phyloP scores from a whole-genome alignment of 1,139 yeast species.

The Pichia terricola region DNA sequence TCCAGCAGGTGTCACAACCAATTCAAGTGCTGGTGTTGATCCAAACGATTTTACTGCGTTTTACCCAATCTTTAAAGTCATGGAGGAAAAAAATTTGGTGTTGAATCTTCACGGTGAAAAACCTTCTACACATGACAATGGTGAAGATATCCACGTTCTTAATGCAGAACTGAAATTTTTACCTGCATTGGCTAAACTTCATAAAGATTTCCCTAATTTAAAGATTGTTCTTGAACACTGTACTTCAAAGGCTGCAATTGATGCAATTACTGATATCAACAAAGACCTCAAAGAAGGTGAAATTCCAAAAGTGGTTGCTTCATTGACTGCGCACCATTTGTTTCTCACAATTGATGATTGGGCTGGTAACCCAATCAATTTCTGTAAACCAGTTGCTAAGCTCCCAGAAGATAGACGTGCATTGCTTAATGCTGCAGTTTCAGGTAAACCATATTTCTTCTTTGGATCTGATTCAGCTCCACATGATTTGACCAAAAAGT shows the following conservation, averaged over 20 bases:
- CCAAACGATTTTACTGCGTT: conserved; percentile 83
- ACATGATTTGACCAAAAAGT: conserved; percentile 73
- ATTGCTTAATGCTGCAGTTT: conserved; percentile 75
- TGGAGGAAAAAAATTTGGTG: conserved; percentile 69
- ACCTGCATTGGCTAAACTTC: conserved; percentile 81
- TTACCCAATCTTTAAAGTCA: conserved; percentile 80
- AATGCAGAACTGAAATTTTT: conserved; percentile 90
- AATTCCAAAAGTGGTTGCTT: conserved; percentile 64
- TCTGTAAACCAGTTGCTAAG: conserved; percentile 97
- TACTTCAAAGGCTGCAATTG: conserved; percentile 82
- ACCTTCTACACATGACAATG: conserved; percentile 43
- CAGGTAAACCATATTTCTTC: conserved; percentile 88
- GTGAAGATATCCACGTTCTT: conserved; percentile 60
- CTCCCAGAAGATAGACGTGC: conserved; percentile 78
- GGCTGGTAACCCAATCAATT: conserved; percentile 94
- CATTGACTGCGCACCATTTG: conserved; percentile 93
- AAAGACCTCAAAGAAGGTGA: conserved; percentile 34
- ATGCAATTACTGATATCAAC: conserved; percentile 64
- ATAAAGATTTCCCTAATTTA: conserved; percentile 73
- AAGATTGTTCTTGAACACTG: conserved; percentile 91
- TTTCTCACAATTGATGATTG: conserved; percentile 83
- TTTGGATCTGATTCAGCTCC: conserved; percentile 98
- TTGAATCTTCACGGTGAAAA: conserved; percentile 93
- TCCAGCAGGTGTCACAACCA: conserved; percentile 98
- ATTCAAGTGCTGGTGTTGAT: conserved; percentile 86